Base-by-base conservation (phyloP, 768 basidiomycete genomes). In the Mycena sanguinolenta region DNA sequence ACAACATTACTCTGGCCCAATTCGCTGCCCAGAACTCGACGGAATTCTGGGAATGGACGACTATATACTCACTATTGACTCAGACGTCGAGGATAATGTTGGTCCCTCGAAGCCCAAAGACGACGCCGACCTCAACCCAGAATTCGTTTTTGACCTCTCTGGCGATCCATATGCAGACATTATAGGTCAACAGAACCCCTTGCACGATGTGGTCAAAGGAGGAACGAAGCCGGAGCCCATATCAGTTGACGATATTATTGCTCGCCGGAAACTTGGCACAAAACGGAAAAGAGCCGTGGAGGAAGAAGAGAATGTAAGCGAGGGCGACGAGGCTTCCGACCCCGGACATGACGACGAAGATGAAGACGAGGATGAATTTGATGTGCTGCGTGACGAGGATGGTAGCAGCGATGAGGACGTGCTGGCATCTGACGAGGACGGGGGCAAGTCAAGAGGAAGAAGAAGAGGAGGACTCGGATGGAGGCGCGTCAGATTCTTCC, bases 161-260 rank as follows among this genome's bases (percentile, higher is more conserved):
- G 93, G 90, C 34, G 93, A 95, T 77, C 89, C 89, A 28, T 92
- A 92, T 72, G 77, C 79, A 19, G 90, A 92, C 49, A 79, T 90
- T 27, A 78, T 89, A 30, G 85, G 81, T 44, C 80, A 81, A 28
- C 75, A 79, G 44, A 73, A 75, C 21, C 83, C 82, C 42, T 64
- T 85, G n/a, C 79, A 85, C 57, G 93, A 92, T 76, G 75, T 88
- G 39, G 89, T 92, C 34, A 88, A 89, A 81, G 86, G 84, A 52
- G 88, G 90, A 50, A 85, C 82, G 63, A 92, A 88, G 79, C 89
- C 88, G 92, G 83, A 88, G 77, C 91, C 91, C n/a, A 89, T 97
- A 62, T 95, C 92, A 53, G 91, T 98, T 13, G 93, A 97, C 79
- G 95, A 97, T 76, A 97, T 98, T 69, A 97, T 98, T 79, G 91